phyloP scores from a whole-genome alignment of 192 early-diverging fungal species.

The Rhizoclosmatium sp. region DNA sequence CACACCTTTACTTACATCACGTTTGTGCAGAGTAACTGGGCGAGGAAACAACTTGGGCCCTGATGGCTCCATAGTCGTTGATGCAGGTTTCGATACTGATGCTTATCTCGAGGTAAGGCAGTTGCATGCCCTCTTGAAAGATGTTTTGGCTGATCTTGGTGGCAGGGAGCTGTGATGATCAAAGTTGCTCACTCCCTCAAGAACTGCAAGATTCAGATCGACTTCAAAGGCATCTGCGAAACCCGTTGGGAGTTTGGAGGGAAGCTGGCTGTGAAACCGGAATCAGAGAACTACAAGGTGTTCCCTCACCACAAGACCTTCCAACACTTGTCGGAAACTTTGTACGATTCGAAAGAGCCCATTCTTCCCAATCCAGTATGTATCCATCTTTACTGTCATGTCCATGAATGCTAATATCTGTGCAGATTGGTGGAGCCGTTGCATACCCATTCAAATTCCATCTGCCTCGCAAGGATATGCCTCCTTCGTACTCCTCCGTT shows the following conservation, averaged over 20 bases:
- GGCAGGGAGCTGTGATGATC: slow-evolving; percentile 14
- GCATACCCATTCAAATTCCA: slow-evolving; percentile 22
- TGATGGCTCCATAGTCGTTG: slow-evolving; percentile 6
- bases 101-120: not conserved
- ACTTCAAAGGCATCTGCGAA: slow-evolving; percentile 20
- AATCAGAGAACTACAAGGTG: slow-evolving; percentile 17
- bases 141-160: not conserved
- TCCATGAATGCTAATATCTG: not conserved
- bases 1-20: no score
- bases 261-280: slow-evolving; percentile 12
- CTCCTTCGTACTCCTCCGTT: slow-evolving; percentile 16
- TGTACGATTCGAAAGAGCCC: slow-evolving; percentile 38
- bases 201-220: slow-evolving; percentile 11
- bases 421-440: slow-evolving; percentile 24
- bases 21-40: not conserved
- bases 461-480: slow-evolving; percentile 10
- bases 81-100: not conserved
- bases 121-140: not conserved
- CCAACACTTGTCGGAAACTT: slow-evolving; percentile 7
- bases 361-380: not conserved
- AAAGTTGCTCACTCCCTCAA: slow-evolving; percentile 21
- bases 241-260: slow-evolving; percentile 38
- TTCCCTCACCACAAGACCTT: slow-evolving; percentile 11
- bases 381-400: slow-evolving; percentile 8
- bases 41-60: not conserved